Conservation (phyloP, 1,284 basidiomycete species). For the Apiotrichum veenhuisii region DNA sequence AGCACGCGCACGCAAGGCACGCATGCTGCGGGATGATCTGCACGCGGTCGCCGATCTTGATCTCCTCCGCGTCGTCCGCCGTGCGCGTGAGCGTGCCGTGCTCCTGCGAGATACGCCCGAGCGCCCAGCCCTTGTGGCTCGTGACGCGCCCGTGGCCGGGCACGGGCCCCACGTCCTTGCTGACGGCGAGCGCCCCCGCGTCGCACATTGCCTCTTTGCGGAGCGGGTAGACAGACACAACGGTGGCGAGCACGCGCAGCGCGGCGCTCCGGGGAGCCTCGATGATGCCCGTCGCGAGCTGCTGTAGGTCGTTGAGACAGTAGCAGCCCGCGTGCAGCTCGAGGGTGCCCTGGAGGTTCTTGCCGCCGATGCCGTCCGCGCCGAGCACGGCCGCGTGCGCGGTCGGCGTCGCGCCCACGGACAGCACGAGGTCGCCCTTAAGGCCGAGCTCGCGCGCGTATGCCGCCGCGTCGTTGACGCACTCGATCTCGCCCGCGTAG, state of each 20-base stretch:
- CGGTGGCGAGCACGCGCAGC: constrained; percentile 65
- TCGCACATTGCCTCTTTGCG: constrained; percentile 62
- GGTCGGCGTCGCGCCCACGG: constrained; percentile 78
- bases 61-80: constrained; percentile 15
- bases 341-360: constrained; percentile 56
- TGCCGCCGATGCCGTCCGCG: constrained; percentile 6
- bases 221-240: constrained; percentile 71
- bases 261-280: constrained; percentile 47
- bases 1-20: constrained; percentile 69
- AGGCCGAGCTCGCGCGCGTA: constrained; percentile 53
- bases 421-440: constrained; percentile 59
- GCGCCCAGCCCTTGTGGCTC: constrained; percentile 60
- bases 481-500: constrained; percentile 67
- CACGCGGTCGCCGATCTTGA: constrained; percentile 58
- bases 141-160: constrained; percentile 69
- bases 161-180: constrained; percentile 73
- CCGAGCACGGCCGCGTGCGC: constrained; percentile 60
- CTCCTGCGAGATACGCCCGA: constrained; percentile 71
- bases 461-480: constrained; percentile 64
- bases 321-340: constrained; percentile 77
- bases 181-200: constrained; percentile 76
- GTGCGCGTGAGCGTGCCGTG: constrained; percentile 64
- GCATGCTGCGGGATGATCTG: constrained; percentile 51
- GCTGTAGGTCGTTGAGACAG: constrained; percentile 77
- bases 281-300: constrained; percentile 68